These are phyloP conservation scores for Sporisorium reilianum DNA, from an alignment of 1,284 basidiomycete species.

Conservation along the genomic window DNA sequence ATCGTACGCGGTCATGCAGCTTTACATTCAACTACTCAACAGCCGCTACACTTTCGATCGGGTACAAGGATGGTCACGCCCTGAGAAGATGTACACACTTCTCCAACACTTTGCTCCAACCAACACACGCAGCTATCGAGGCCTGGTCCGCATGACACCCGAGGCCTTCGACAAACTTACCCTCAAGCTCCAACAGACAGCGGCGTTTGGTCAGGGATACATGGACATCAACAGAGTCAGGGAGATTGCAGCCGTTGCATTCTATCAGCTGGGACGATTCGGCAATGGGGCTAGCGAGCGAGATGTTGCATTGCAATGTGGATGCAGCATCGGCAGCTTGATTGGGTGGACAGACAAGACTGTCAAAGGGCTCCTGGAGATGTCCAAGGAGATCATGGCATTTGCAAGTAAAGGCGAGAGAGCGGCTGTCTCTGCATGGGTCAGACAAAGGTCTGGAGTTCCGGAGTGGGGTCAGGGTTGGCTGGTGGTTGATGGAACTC, in stretches of 20 bases:
- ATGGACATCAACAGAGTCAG: not conserved
- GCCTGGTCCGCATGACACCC: not conserved
- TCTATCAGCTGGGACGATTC: not conserved
- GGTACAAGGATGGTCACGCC: too few relatives aligned
- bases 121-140: too few relatives aligned
- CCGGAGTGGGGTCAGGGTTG: slow-evolving; percentile 1
- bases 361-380: not conserved
- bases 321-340: not conserved
- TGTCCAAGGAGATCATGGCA: not conserved
- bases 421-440: not conserved
- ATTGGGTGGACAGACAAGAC: not conserved
- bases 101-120: too few relatives aligned
- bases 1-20: too few relatives aligned
- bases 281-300: not conserved
- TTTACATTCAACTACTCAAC: too few relatives aligned
- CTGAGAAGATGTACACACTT: too few relatives aligned
- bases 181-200: not conserved
- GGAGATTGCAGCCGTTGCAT: not conserved
- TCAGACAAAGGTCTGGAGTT: not conserved
- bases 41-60: too few relatives aligned
- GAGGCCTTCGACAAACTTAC: not conserved
- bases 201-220: not conserved
- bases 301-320: not conserved
- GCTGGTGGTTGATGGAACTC: slow-evolving; percentile 1
- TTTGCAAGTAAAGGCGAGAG: not conserved